phyloP scores from a whole-genome alignment of 257 asterid genomes.

The Osmanthus fragrans region DNA sequence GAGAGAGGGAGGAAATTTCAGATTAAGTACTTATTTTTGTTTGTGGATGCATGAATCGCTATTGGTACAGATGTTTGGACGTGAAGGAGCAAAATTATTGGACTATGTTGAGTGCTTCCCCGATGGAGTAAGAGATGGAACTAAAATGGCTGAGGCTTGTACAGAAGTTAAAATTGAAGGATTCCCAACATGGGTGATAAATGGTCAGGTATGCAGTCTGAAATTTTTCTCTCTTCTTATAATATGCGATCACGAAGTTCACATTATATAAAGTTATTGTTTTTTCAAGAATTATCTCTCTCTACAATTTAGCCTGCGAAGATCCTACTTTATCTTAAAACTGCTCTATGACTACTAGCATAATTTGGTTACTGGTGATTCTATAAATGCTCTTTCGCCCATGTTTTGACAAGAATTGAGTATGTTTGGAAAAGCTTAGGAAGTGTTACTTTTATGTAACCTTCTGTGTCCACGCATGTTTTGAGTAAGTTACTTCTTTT shows the following conservation, averaged over 20 bases:
- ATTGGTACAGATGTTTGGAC: slow-evolving; percentile 71
- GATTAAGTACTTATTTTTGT: neutral
- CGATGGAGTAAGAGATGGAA: slow-evolving; percentile 63
- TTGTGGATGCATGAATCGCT: slow-evolving; percentile 19
- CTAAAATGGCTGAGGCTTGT: slow-evolving; percentile 70
- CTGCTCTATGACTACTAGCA: neutral
- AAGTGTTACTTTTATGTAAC: neutral
- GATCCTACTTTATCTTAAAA: neutral
- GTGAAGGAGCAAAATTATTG: slow-evolving; percentile 71
- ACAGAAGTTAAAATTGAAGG: slow-evolving; percentile 53
- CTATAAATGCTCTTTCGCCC: neutral
- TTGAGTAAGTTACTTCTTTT: too few relatives aligned
- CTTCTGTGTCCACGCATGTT: neutral
- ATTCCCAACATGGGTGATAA: slow-evolving; percentile 82
- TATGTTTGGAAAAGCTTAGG: neutral
- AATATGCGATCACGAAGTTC: neutral
- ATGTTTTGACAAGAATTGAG: neutral
- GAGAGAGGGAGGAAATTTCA: neutral
- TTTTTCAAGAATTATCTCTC: neutral
- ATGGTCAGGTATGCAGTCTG: slow-evolving; percentile 58
- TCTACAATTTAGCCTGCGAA: neutral
- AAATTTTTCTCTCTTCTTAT: neutral
- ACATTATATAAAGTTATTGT: neutral
- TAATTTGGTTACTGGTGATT: neutral
- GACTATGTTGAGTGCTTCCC: slow-evolving; percentile 91